Evolutionary conservation across 345 rosid species (phyloP), one percentile per base, ranked within the genome.

Genomic region (Garcia nutans): DNA sequence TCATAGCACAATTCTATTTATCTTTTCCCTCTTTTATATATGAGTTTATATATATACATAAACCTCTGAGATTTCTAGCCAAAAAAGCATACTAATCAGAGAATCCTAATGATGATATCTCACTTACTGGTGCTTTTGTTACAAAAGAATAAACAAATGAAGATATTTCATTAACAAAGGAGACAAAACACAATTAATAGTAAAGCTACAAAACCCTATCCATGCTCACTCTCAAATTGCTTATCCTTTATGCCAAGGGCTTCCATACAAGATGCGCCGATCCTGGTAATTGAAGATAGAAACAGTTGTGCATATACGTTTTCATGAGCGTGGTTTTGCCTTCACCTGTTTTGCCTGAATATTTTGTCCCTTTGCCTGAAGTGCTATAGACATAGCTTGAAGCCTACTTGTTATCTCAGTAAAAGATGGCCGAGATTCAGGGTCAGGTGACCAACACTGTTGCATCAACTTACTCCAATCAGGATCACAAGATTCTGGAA

Each of bases 401-500:
- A 90, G 74, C 71, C 86, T 52, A 72, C 78, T 78, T 44, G 89
- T 87, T 82, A 90, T 83, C 84, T 83, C 88, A 17, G 90, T 82
- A 79, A 90, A 90, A 24, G 94, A 81, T 28, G 94, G 92, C 44
- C 89, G 84, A 23, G 80, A 73, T 42, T 84, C 90, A 1, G 92
- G 90, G 55, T 86, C 85, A n/a, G 82, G 78, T 58, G 88, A 83
- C 92, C 92, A 90, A 83, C 94, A 90, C 45, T 88, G 78, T 76
- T 88, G 92, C 90, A 90, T 90, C 62, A 86, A 74, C 72, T 72
- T 88, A 74, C 77, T 84, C 92, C 94, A 90, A 4, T 89, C 87
- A 0, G 87, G 84, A 61, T 88, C 82, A 73, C 95, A 89, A 0
- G 26, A 65, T 73, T 84, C 84, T 0, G 92, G 91, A 65, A 90